Base-by-base conservation (phyloP, 495 filamentous ascomycete genomes). In the Podospora anserina region DNA sequence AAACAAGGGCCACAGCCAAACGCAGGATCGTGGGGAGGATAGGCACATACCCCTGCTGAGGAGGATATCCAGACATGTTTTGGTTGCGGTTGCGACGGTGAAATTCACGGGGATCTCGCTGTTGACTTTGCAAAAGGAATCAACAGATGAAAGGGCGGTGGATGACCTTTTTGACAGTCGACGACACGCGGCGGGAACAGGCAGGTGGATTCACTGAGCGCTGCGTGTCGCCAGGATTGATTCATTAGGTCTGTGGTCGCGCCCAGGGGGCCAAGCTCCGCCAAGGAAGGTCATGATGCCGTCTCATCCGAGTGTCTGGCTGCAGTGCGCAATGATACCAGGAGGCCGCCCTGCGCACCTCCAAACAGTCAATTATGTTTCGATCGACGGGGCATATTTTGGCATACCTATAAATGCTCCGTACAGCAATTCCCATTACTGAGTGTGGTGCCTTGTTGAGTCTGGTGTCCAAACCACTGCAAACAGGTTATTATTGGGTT, bases 41-140 rank as follows among this genome's bases (percentile, higher is more conserved):
- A 23, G 23, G 23, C 23, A 63, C 61, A n/a, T 63, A 63, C 61
- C 61, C 61, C n/a, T 63, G 28, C 18, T 63, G 61, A 39, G 61
- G 61, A 39, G 61, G 61, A 49, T 63, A 63, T 39, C 20, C 16
- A 11, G 61, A 63, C 61, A 63, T 63, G 30, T 34, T 63, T 23
- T n/a, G 61, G 19, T 49, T 49, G 39, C 2, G 39, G 39, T 39
- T 11, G 61, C 34, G 61, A 63, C 20, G 32, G 9, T 11, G 0
- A 32, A 9, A 18, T 62, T 62, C 9, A 49, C 15, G 39, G 39
- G 39, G 13, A 49, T 18, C 39, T 49, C 39, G 39, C 5, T 49
- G 39, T 49, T 49, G 39, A 49, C 39, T 49, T 49, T 49, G 39
- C 39, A 49, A 49, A 49, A 49, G 39, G 2, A 49, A 49, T 49